Evolutionary conservation across 1,284 basidiomycete species (phyloP), one percentile per base, ranked within the genome.

Genomic region (Chalciporus sp.): DNA sequence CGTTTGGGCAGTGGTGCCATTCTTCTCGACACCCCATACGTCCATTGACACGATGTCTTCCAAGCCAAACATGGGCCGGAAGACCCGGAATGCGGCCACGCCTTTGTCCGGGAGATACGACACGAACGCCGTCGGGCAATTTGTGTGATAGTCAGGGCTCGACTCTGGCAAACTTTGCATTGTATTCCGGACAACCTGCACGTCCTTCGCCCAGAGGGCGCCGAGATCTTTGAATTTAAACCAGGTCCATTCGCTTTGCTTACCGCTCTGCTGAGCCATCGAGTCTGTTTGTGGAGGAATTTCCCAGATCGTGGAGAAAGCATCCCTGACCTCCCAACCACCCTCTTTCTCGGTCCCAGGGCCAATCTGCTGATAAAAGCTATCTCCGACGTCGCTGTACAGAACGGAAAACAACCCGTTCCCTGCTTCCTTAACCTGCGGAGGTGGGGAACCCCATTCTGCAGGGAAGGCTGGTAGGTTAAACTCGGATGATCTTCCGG

Each of bases 341-440:
- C 72, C 68, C 14, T 58, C 47, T 4, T 67, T 58, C 2, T 60
- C 64, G 1, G 65, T 63, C 4, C 52, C 59, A 6, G 75, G 74
- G 0, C 83, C 82, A 51, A 78, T 77, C 2, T 59, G 55, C 7
- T 57, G 59, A 65, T 88, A 89, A 64, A 85, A 85, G 1, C 73
- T 61, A 7, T 58, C 52, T 3, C 86, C 85, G 26, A 88, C 71
- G 59, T 88, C 86, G 64, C 84, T 88, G 68, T 83, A 88, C 6
- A 89, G 70, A 10, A 77, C 76, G 2, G 83, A 85, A 59, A 85
- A 81, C 7, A 62, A 56, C 1, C 68, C 77, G 47, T 74, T 62
- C 8, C 70, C 64, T 6, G 67, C 53, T 12, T 57, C 53, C 4
- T 44, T 28, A 11, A 62, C 55, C 41, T 56, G 55, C 19, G 49